A percentile compares a stretch with the other conserved stretches of the same genome.
phyloP scores from a whole-genome alignment of 2,329 filamentous ascomycete species.

The Berkeleyomyces rouxiae region DNA sequence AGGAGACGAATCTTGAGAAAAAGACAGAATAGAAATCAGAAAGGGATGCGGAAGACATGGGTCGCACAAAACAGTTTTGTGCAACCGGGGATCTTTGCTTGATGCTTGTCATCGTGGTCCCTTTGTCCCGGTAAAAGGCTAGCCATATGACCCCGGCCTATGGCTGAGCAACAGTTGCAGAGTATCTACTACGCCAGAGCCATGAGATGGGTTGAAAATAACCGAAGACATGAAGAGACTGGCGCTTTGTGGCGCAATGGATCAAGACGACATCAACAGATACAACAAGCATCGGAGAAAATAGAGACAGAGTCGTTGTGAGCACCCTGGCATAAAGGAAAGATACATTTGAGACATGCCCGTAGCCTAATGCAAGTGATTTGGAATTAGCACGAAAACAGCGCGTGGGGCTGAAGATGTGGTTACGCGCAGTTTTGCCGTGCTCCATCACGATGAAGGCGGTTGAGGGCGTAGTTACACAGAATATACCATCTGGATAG shows the following conservation, averaged over 20 bases:
- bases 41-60: conserved; percentile 15
- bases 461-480: not conserved
- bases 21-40: conserved; percentile 11
- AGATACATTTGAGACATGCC: too few species aligned
- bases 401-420: not conserved
- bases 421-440: not conserved
- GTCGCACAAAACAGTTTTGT: not conserved
- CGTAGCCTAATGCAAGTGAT: not conserved
- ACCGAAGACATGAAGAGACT: too few species aligned
- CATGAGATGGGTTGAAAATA: too few species aligned
- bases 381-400: not conserved
- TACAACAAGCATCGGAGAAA: too few species aligned
- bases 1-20: not conserved
- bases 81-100: too few species aligned
- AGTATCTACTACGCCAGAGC: too few species aligned
- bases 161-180: too few species aligned
- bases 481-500: not conserved
- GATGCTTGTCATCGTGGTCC: conserved; percentile 1
- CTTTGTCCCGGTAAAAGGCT: not conserved
- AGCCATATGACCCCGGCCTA: not conserved
- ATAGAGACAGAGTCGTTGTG: too few species aligned
- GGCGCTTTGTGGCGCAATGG: too few species aligned
- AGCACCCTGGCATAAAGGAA: too few species aligned
- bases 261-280: too few species aligned
- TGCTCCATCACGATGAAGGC: not conserved